phyloP scores from a whole-genome alignment of 1,284 basidiomycete genomes.

The Trametes sp. region DNA sequence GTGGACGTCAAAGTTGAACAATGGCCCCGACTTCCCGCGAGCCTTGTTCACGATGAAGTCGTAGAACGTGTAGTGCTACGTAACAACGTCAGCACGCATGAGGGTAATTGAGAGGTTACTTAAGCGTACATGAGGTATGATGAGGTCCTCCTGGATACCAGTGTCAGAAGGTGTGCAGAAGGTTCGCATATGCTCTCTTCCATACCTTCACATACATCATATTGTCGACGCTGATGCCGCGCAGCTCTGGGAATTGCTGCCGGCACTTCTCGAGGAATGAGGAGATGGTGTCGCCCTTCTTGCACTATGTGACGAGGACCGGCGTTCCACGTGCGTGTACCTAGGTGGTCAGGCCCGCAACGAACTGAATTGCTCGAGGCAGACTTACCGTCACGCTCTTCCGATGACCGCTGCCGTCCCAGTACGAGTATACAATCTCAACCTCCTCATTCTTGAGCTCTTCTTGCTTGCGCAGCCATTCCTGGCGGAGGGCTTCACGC shows the following conservation, averaged over 20 bases:
- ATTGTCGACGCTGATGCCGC: conserved; percentile 92
- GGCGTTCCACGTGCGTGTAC: conserved; percentile 31
- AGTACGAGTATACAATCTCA: conserved; percentile 95
- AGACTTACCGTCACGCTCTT: conserved; percentile 86
- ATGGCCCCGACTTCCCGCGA: conserved; percentile 95
- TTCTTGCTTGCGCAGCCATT: conserved; percentile 93
- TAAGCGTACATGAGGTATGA: conserved; percentile 86
- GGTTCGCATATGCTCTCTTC: conserved; percentile 4
- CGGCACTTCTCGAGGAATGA: conserved; percentile 93
- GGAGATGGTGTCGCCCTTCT: conserved; percentile 95
- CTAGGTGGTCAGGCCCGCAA: conserved; percentile 39
- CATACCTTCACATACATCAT: conserved; percentile 97
- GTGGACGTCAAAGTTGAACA: conserved; percentile 99
- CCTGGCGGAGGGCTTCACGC: conserved; percentile 87
- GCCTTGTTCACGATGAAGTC: conserved; percentile 99
- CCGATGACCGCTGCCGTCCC: conserved; percentile 98
- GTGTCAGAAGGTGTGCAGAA: conserved; percentile 12
- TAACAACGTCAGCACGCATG: conserved; percentile 9
- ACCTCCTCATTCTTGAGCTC: conserved; percentile 89
- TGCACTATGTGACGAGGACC: conserved; percentile 68
- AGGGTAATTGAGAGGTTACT: background rate
- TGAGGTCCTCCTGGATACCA: conserved; percentile 83
- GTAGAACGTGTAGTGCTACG: conserved; percentile 96
- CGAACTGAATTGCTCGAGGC: conserved; percentile 5
- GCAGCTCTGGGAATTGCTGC: conserved; percentile 90